Percentiles rank a stretch among this genome's conserved stretches.
These are phyloP conservation scores for Kuraishia hungarica DNA, from an alignment of 805 yeast genomes.

Conservation along the genomic window DNA sequence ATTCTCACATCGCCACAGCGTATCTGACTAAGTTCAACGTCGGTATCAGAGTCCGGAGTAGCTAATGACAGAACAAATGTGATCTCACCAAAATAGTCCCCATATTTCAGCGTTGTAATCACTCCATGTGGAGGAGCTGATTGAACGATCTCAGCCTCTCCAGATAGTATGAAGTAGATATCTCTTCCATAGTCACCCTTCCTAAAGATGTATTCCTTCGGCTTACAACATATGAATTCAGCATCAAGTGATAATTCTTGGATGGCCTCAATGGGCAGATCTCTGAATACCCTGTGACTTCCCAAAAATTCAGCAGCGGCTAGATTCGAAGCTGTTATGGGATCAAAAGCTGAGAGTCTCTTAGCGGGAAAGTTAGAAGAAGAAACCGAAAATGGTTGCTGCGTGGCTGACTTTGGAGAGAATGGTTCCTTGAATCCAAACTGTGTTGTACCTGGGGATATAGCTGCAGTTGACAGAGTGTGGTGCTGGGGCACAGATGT, in stretches of 20 bases:
- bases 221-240: slow-evolving; percentile 42
- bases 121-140: not conserved
- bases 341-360: slow-evolving; percentile 32
- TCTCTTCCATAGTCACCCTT: slow-evolving; percentile 57
- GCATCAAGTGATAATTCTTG: slow-evolving; percentile 59
- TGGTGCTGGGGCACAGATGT: not conserved
- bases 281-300: slow-evolving; percentile 48
- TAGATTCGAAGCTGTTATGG: slow-evolving; percentile 22
- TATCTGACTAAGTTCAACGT: slow-evolving; percentile 12
- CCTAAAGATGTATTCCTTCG: slow-evolving; percentile 52
- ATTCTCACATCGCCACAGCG: slow-evolving; percentile 63
- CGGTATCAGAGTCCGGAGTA: slow-evolving; percentile 17
- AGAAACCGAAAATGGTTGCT: not conserved
- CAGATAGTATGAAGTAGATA: slow-evolving; percentile 57
- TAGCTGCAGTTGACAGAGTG: not conserved
- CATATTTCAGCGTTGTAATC: slow-evolving; percentile 21
- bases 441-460: not conserved
- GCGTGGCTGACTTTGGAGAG: not conserved
- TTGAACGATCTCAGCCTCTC: slow-evolving; percentile 61
- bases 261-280: slow-evolving; percentile 47
- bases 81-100: slow-evolving; percentile 73
- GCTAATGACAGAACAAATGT: slow-evolving; percentile 45
- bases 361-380: slow-evolving; percentile 14
- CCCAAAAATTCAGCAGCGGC: slow-evolving; percentile 51
- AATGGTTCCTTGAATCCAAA: not conserved